A percentile compares a stretch with the other conserved stretches of the same genome.
phyloP scores from a whole-genome alignment of 2,329 filamentous ascomycete species.

The Blumeria graminis region DNA sequence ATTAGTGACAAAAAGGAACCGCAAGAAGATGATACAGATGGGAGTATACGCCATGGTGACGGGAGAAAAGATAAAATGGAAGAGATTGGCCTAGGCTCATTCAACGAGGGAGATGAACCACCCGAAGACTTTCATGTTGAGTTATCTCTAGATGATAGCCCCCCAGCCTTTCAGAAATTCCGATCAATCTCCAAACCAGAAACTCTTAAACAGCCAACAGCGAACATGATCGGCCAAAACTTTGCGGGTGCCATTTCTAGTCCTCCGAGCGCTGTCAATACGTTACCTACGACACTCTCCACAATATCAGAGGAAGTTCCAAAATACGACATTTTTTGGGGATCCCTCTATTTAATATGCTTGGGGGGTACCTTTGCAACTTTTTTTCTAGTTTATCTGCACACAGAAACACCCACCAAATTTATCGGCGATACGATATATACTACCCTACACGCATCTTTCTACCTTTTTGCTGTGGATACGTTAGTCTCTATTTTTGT shows the following conservation, averaged over 20 bases:
- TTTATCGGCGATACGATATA: constrained; percentile 88
- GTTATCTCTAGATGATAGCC: constrained; percentile 25
- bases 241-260: constrained; percentile 7
- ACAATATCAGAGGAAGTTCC: constrained; percentile 43
- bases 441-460: constrained; percentile 62
- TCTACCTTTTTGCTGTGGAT: constrained; percentile 73
- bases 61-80: constrained; percentile 49
- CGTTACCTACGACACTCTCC: constrained; percentile 30
- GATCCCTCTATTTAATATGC: constrained; percentile 67
- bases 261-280: constrained; percentile 15
- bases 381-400: constrained; percentile 71
- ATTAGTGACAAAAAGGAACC: constrained; percentile 19
- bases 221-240: constrained; percentile 6
- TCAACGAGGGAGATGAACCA: constrained; percentile 32
- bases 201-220: constrained; percentile 11
- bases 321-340: constrained; percentile 75
- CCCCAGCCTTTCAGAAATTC: constrained; percentile 39
- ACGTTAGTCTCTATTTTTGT: constrained; percentile 77
- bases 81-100: constrained; percentile 61
- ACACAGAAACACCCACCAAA: constrained; percentile 47
- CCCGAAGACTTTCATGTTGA: constrained; percentile 35
- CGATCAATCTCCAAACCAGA: constrained; percentile 11
- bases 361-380: constrained; percentile 68
- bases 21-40: constrained; percentile 14
- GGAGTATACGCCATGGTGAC: constrained; percentile 10